A percentile compares a stretch with the other conserved stretches of the same genome.
These are phyloP conservation scores for Lepiota brunneoincarnata DNA, from an alignment of 768 basidiomycete genomes.

Conservation along the genomic window DNA sequence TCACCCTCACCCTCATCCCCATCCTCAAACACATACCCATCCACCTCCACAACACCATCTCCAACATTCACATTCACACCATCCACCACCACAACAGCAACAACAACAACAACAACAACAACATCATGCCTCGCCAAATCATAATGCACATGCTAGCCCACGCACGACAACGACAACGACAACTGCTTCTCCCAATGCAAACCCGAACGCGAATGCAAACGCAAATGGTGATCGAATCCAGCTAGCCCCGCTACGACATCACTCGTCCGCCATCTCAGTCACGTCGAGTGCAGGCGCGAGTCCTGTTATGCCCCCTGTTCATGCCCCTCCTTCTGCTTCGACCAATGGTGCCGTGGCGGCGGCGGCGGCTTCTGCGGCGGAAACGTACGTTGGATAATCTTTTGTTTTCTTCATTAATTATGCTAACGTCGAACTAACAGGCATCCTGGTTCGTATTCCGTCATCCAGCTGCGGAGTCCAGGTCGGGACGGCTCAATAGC, in stretches of 20 bases:
- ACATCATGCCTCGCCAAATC: constrained; percentile 12
- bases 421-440: neutral
- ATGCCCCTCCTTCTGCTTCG: constrained; percentile 10
- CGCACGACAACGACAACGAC: constrained; percentile 1
- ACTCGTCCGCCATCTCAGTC: neutral
- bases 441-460: constrained; percentile 13
- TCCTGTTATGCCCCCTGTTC: constrained; percentile 12
- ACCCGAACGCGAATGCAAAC: constrained; percentile 18
- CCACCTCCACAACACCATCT: too few species aligned
- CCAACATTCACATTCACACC: constrained; percentile 13
- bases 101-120: constrained; percentile 13
- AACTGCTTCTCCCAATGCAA: constrained; percentile 11
- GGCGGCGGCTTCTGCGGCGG: neutral
- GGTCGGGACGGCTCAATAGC: constrained; percentile 20
- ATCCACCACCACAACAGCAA: constrained; percentile 15
- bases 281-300: constrained; percentile 11
- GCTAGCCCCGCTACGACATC: constrained; percentile 49
- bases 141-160: constrained; percentile 14
- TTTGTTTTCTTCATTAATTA: neutral
- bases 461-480: constrained; percentile 35
- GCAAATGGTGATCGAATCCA: constrained; percentile 41
- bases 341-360: neutral
- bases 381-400: neutral
- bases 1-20: constrained; percentile 7
- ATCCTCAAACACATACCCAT: too few species aligned